These are phyloP conservation scores for Phytophthora niederhauseri DNA, from an alignment of 352 stramenopile genomes.

Conservation along the genomic window DNA sequence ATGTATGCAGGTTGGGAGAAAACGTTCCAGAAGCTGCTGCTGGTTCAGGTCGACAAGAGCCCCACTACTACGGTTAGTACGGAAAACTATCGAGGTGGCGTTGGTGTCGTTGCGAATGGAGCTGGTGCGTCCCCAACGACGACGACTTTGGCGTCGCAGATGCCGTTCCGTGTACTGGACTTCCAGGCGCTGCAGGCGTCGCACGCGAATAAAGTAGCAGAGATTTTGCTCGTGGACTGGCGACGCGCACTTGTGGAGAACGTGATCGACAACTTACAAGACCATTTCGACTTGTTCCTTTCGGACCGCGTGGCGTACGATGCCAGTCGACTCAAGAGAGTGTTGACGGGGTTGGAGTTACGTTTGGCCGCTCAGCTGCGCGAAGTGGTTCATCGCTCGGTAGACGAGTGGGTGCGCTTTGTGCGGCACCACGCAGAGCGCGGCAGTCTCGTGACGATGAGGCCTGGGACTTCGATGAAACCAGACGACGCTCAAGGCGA, in stretches of 20 bases:
- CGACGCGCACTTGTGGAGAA: slow-evolving; percentile 91
- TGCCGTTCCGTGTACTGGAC: slow-evolving; percentile 85
- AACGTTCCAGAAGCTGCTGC: slow-evolving; percentile 75
- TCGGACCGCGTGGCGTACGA: slow-evolving; percentile 73
- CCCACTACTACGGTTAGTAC: not conserved
- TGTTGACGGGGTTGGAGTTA: slow-evolving; percentile 88
- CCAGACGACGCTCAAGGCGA: slow-evolving; percentile 6
- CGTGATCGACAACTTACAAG: slow-evolving; percentile 94
- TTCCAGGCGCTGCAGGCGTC: slow-evolving; percentile 83
- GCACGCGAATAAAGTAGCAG: slow-evolving; percentile 75
- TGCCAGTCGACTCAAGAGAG: slow-evolving; percentile 58
- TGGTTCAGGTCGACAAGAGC: slow-evolving; percentile 65
- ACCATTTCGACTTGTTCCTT: slow-evolving; percentile 94
- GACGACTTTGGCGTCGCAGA: slow-evolving; percentile 51
- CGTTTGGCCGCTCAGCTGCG: slow-evolving; percentile 89
- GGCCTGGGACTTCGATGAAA: not conserved
- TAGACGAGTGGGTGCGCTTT: slow-evolving; percentile 62
- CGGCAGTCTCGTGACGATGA: slow-evolving; percentile 1
- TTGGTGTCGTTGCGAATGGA: slow-evolving; percentile 6
- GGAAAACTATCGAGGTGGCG: slow-evolving; percentile 13
- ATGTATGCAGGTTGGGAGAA: slow-evolving; percentile 93
- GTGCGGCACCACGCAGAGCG: slow-evolving; percentile 34
- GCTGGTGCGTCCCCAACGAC: not conserved
- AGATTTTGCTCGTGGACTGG: slow-evolving; percentile 90
- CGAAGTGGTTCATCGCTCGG: slow-evolving; percentile 6